Evolutionary conservation across 106 monocot genomes (phyloP).

Genomic region (Phalaenopsis equestris): DNA sequence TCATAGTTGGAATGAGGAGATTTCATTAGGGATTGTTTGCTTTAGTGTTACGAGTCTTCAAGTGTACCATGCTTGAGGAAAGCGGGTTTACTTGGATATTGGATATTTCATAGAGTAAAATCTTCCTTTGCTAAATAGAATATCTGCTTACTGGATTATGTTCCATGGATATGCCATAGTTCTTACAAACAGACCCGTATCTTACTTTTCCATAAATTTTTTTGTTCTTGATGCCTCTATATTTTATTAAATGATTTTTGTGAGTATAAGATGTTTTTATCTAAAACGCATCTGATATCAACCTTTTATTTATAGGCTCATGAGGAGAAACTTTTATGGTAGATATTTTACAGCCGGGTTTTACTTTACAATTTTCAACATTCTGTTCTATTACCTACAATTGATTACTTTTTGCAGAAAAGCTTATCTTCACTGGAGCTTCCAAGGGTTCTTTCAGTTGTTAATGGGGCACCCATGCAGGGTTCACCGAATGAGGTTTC

Average conservation of each 20-base stretch:
- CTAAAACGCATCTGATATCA: neutral
- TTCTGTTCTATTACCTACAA: neutral
- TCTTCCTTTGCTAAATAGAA: neutral
- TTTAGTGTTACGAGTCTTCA: too few relatives aligned
- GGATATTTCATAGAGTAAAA: neutral
- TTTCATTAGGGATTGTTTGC: too few relatives aligned
- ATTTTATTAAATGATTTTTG: neutral
- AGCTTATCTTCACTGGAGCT: slow-evolving; percentile 83
- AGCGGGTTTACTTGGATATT: neutral
- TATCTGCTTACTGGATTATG: neutral
- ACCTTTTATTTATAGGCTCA: neutral
- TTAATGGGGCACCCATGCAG: slow-evolving; percentile 38
- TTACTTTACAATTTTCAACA: neutral
- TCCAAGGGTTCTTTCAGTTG: slow-evolving; percentile 55
- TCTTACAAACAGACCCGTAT: neutral
- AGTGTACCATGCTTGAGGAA: neutral
- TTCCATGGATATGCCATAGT: neutral
- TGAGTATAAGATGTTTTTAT: neutral
- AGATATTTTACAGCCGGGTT: neutral
- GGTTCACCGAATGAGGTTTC: slow-evolving; percentile 27
- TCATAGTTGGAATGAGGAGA: too few relatives aligned
- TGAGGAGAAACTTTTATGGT: neutral
- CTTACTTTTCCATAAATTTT: too few relatives aligned
- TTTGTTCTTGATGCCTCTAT: neutral
- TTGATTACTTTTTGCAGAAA: slow-evolving; percentile 50